A percentile compares a stretch with the other conserved stretches of the same genome.
Evolutionary conservation across 2,329 filamentous ascomycete genomes (phyloP).

Genomic region (Apiospora kogelbergensis): DNA sequence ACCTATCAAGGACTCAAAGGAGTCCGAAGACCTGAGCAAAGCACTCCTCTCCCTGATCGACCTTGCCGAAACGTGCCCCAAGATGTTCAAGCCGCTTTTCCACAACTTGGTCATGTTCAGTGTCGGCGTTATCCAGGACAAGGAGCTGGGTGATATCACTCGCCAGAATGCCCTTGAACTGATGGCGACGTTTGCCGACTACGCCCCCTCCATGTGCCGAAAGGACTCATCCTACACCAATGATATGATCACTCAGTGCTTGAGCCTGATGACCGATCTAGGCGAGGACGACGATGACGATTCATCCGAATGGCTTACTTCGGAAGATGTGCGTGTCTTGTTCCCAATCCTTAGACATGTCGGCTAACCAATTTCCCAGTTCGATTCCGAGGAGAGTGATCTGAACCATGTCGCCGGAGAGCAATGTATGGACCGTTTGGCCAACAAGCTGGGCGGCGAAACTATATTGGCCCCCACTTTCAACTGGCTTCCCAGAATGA

Average conservation of each 20-base stretch:
- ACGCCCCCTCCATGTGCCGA: conserved; percentile 89
- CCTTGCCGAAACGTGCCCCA: conserved; percentile 87
- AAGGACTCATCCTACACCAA: conserved; percentile 89
- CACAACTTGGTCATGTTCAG: conserved; percentile 89
- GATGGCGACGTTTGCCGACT: conserved; percentile 97
- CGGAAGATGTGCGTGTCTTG: conserved; percentile 74
- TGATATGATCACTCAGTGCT: conserved; percentile 97
- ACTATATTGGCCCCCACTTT: conserved; percentile 93
- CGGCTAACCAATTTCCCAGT: conserved; percentile 39
- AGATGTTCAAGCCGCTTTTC: conserved; percentile 98
- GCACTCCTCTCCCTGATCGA: conserved; percentile 91
- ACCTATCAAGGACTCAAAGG: conserved; percentile 86
- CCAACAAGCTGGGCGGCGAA: conserved; percentile 94
- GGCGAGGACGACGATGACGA: conserved; percentile 94
- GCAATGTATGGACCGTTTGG: conserved; percentile 96
- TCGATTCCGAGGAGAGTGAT: conserved; percentile 94
- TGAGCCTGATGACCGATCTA: conserved; percentile 97
- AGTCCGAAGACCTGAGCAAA: conserved; percentile 88
- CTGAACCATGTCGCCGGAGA: conserved; percentile 97
- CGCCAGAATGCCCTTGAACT: conserved; percentile 94
- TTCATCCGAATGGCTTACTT: conserved; percentile 78
- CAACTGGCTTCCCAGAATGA: conserved; percentile 96
- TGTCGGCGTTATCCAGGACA: conserved; percentile 91
- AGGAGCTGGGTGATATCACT: conserved; percentile 85
- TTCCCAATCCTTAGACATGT: conserved; percentile 11